phyloP scores from a whole-genome alignment of 768 basidiomycete genomes.

The Kwoniella dejecticola region DNA sequence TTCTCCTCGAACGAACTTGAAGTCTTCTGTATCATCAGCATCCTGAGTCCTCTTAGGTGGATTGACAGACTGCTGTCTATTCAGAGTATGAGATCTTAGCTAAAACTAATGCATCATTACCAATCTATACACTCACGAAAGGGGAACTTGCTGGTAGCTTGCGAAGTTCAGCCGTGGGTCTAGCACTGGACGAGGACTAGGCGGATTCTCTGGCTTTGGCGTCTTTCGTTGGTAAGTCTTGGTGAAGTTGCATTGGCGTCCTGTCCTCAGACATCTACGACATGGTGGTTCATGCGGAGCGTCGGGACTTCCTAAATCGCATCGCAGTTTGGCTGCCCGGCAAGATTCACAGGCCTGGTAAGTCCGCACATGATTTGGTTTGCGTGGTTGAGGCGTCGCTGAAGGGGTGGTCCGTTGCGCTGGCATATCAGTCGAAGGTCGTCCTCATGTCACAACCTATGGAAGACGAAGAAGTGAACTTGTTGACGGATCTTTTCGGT shows the following conservation, averaged over 20 bases:
- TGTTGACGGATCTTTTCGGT: neutral
- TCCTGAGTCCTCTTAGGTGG: no score
- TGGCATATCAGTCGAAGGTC: neutral
- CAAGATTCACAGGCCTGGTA: constrained; percentile 8
- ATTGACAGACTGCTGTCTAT: no score
- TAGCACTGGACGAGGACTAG: no score
- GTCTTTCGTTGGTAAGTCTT: constrained; percentile 4
- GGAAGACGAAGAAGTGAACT: neutral
- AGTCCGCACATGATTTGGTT: constrained; percentile 3
- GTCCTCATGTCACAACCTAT: no score
- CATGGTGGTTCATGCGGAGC: constrained; percentile 8
- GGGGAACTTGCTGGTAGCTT: no score
- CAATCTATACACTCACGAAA: no score
- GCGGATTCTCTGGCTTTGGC: neutral
- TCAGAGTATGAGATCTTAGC: no score
- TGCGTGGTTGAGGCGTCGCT: neutral
- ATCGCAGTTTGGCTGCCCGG: constrained; percentile 2
- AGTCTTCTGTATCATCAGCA: neutral
- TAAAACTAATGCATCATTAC: no score
- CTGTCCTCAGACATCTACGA: constrained; percentile 2
- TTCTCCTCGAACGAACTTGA: constrained; percentile 6
- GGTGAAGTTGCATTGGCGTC: constrained; percentile 8
- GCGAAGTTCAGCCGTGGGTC: no score
- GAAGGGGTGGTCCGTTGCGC: neutral
- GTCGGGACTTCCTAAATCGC: constrained; percentile 6